Conservation (phyloP, 1,284 basidiomycete species). For the Agaricales sp. region DNA sequence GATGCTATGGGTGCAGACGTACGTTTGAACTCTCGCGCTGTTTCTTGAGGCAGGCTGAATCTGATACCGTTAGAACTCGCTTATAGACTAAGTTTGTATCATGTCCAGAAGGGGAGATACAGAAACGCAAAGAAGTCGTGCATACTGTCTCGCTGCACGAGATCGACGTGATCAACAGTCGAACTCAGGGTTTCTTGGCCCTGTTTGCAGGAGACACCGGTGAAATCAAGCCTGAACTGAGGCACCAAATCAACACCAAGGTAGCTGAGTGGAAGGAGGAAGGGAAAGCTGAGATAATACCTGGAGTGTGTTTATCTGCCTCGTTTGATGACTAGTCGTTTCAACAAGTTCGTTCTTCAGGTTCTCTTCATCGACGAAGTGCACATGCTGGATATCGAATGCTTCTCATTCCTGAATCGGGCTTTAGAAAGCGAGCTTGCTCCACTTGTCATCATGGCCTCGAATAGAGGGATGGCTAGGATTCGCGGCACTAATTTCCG, state of each 20-base stretch:
- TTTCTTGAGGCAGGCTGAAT: background rate
- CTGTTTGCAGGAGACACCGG: conserved; percentile 88
- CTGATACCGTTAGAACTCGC: conserved; percentile 2
- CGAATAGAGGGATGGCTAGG: conserved; percentile 89
- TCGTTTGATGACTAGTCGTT: conserved; percentile 6
- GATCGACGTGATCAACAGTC: conserved; percentile 98
- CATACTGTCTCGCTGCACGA: conserved; percentile 97
- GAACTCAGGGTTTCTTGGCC: conserved; percentile 86
- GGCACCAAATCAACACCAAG: conserved; percentile 95
- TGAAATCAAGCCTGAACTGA: conserved; percentile 95
- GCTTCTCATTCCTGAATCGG: conserved; percentile 96
- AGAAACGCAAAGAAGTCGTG: conserved; percentile 93
- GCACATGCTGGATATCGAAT: conserved; percentile 99
- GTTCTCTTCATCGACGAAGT: conserved; percentile 92
- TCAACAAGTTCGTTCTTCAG: no score
- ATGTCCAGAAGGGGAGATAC: conserved; percentile 96
- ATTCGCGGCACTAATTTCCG: conserved; percentile 94
- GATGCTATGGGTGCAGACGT: conserved; percentile 99
- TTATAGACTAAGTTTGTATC: conserved; percentile 91
- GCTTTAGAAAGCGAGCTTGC: conserved; percentile 91
- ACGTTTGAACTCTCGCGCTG: conserved; percentile 22
- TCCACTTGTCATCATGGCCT: conserved; percentile 97
- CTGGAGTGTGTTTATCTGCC: conserved; percentile 80
- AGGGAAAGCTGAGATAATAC: conserved; percentile 96
- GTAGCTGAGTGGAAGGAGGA: conserved; percentile 98